Base-by-base conservation (phyloP, 345 rosid species). In the Lepidium aucheri region DNA sequence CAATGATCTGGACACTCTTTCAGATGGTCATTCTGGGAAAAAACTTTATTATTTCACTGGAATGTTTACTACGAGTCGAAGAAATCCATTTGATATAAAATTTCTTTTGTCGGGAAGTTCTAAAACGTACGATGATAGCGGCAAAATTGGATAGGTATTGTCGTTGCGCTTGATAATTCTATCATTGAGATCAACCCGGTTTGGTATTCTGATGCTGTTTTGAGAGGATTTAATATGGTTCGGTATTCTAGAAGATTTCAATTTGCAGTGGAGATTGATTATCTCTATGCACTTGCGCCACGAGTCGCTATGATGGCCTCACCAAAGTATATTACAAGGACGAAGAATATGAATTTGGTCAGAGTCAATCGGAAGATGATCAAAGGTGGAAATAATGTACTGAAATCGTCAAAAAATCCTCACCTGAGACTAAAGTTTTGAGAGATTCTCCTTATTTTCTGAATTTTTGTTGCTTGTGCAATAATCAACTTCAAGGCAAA, bases 121-220 rank as follows among this genome's bases (percentile, higher is more conserved):
- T 16, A 80, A 74, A 56, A 73, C 44, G 12, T 82, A 79, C 43
- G 82, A 80, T 14, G 82, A 81, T 14, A 6, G 50, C 1, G 91
- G 78, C 39, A 85, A 87, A 28, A 76, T 91, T 30, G 96, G 94
- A 0, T 68, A 42, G 96, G 90, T 0, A 85, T 91, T 28, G 88
- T 88, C 7, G 90, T 82, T 4, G 94, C 87, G 5, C 84, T 86
- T 20, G 93, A 88, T 54, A 54, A 45, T 35, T 35, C 47, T 18
- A 68, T 36, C 8, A 15, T 40, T 3, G 52, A 41, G 10, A 57
- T 70, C 18, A 52, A 55, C 30, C 56, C 81, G 24, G 50, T 83
- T 22, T 63, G 70, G 12, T 8, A 4, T 9, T 3, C 17, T 20
- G n/a, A 58, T 7, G 13, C 77, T 7, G 77, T 55, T 45, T 59